Conservation (phyloP, 352 stramenopile genomes). For the Peronospora belbahrii region DNA sequence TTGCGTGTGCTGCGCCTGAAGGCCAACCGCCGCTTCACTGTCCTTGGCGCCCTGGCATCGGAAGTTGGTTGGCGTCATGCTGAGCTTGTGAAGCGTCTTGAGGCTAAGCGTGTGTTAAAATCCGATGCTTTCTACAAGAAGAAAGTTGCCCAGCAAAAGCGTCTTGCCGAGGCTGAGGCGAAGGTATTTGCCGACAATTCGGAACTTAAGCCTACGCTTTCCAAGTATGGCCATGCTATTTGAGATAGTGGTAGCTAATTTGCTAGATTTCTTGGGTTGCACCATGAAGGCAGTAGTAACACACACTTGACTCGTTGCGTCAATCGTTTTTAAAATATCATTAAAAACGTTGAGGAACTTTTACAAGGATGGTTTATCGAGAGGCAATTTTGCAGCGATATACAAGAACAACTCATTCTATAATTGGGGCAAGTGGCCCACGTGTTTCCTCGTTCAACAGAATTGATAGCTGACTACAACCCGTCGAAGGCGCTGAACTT, state of each 20-base stretch:
- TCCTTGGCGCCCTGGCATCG: constrained; percentile 91
- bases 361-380: background rate
- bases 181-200: constrained; percentile 86
- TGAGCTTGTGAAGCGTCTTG: constrained; percentile 91
- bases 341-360: constrained; percentile 37
- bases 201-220: constrained; percentile 81
- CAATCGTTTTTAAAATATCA: constrained; percentile 30
- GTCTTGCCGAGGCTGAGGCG: constrained; percentile 70
- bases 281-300: constrained; percentile 20
- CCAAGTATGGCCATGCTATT: constrained; percentile 70
- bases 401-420: too few relatives aligned
- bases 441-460: too few relatives aligned
- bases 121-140: constrained; percentile 97
- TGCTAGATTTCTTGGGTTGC: constrained; percentile 23
- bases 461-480: constrained; percentile 44
- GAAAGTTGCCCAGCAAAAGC: constrained; percentile 92
- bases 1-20: constrained; percentile 93
- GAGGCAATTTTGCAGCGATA: background rate
- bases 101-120: constrained; percentile 91
- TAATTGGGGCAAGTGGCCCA: too few relatives aligned
- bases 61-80: constrained; percentile 97
- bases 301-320: constrained; percentile 8
- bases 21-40: constrained; percentile 90
- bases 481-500: constrained; percentile 79
- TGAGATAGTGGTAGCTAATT: constrained; percentile 33